A percentile compares a stretch with the other conserved stretches of the same genome.
Conservation (phyloP, 2,329 filamentous ascomycete genomes). For the Graphium sp. region DNA sequence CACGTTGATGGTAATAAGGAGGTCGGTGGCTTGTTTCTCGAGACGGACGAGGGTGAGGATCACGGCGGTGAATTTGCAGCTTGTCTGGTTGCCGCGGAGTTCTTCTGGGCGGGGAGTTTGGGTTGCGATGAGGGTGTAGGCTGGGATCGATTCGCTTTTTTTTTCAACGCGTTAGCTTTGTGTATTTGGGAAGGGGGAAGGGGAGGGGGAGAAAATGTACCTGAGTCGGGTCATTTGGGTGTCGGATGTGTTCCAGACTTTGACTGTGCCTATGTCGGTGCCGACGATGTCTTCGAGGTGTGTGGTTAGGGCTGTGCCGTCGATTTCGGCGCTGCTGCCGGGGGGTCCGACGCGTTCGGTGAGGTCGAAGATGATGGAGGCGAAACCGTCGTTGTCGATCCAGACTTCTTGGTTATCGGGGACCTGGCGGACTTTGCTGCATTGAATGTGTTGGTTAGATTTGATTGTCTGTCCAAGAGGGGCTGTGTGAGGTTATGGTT, state of each 20-base stretch:
- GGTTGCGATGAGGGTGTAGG: slow-evolving; percentile 55
- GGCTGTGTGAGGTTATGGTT: too few species aligned
- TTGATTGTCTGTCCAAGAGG: too few species aligned
- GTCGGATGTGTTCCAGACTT: slow-evolving; percentile 49
- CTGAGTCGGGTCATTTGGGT: slow-evolving; percentile 39
- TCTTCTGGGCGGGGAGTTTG: slow-evolving; percentile 26
- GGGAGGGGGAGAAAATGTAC: slow-evolving; percentile 17
- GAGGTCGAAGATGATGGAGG: slow-evolving; percentile 80
- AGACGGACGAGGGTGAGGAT: slow-evolving; percentile 65
- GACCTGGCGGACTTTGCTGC: slow-evolving; percentile 54
- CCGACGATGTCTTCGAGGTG: slow-evolving; percentile 56
- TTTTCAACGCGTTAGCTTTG: slow-evolving; percentile 7
- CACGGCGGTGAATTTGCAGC: slow-evolving; percentile 53
- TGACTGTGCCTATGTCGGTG: slow-evolving; percentile 43
- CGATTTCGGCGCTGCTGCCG: slow-evolving; percentile 36
- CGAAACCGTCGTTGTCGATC: slow-evolving; percentile 69
- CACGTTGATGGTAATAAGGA: slow-evolving; percentile 77
- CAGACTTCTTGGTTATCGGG: slow-evolving; percentile 87
- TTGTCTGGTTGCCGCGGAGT: slow-evolving; percentile 16
- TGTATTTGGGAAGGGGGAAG: not conserved
- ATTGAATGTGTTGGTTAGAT: too few species aligned
- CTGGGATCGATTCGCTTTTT: slow-evolving; percentile 31
- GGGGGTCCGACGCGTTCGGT: slow-evolving; percentile 56
- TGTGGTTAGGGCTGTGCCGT: slow-evolving; percentile 52
- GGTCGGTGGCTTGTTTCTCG: slow-evolving; percentile 58